phyloP scores from a whole-genome alignment of 2,329 filamentous ascomycete genomes.

The Catunica adiposa region DNA sequence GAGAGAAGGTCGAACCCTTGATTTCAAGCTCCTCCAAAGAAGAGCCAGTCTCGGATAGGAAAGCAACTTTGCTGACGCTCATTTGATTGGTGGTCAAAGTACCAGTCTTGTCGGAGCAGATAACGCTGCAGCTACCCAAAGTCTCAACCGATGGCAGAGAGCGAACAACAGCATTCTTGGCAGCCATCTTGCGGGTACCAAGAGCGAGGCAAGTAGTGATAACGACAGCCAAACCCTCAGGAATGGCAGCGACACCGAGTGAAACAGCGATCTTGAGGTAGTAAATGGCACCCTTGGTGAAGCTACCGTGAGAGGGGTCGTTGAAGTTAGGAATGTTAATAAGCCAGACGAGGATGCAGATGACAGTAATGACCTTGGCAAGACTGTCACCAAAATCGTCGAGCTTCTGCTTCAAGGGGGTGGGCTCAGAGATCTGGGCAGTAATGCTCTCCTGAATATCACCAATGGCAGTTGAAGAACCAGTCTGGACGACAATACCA shows the following conservation, averaged over 20 bases:
- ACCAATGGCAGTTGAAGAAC: constrained; percentile 81
- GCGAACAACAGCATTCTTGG: constrained; percentile 92
- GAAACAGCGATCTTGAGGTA: constrained; percentile 99
- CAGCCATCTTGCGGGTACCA: constrained; percentile 95
- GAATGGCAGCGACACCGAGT: constrained; percentile 91
- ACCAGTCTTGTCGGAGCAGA: constrained; percentile 98
- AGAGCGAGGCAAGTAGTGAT: constrained; percentile 97
- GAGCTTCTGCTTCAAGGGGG: constrained; percentile 93
- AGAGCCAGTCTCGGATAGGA: constrained; percentile 56
- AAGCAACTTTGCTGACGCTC: constrained; percentile 89
- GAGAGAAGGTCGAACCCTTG: constrained; percentile 82
- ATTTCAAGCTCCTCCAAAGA: constrained; percentile 75
- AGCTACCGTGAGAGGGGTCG: constrained; percentile 81
- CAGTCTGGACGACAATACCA: constrained; percentile 80
- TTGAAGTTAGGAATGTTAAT: constrained; percentile 98
- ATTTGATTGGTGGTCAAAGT: constrained; percentile 98
- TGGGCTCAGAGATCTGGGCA: constrained; percentile 92
- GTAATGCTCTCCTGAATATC: constrained; percentile 99
- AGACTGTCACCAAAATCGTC: constrained; percentile 94
- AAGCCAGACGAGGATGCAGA: constrained; percentile 91
- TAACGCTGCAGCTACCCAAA: constrained; percentile 94
- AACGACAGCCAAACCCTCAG: constrained; percentile 90
- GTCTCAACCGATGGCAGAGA: constrained; percentile 95
- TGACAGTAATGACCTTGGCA: constrained; percentile 95
- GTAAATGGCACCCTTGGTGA: constrained; percentile 95